Conservation (phyloP, 139 green algal genomes). For the Astrephomene gubernaculifera region DNA sequence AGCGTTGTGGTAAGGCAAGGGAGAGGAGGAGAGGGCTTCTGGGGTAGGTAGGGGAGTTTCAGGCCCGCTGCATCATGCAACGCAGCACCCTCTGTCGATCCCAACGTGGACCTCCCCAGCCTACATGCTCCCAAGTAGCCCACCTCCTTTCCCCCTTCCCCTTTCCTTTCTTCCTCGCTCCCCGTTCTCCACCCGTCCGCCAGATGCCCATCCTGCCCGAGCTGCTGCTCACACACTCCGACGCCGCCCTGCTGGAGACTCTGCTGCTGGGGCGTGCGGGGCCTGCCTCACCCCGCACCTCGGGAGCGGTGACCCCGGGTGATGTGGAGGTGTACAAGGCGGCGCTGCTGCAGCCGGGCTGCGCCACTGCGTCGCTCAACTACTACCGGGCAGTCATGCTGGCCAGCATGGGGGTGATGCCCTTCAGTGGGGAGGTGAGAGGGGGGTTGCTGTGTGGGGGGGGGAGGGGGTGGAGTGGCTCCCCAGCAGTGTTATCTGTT, state of each 20-base stretch:
- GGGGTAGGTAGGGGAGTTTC: no score
- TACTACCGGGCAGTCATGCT: constrained; percentile 55
- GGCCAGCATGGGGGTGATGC: background rate
- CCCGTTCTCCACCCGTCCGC: background rate
- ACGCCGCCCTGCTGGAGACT: background rate
- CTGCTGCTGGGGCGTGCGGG: background rate
- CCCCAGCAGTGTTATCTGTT: no score
- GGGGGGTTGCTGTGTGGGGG: background rate
- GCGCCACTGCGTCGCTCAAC: constrained; percentile 53
- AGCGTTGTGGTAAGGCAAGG: no score
- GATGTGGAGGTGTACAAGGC: constrained; percentile 45
- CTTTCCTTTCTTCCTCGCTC: background rate
- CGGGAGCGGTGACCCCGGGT: background rate
- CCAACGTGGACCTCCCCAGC: no score
- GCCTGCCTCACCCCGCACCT: background rate
- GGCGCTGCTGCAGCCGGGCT: constrained; percentile 47
- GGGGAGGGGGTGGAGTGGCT: no score
- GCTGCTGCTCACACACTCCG: constrained; percentile 6
- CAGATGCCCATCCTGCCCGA: constrained; percentile 27
- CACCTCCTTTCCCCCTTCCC: background rate
- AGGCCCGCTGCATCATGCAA: no score
- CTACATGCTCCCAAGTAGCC: no score
- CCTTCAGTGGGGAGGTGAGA: background rate
- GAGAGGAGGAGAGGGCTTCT: no score
- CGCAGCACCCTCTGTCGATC: no score